These are phyloP conservation scores for Vigna unguiculata DNA, from an alignment of 306 rosid genomes.

Conservation along the genomic window DNA sequence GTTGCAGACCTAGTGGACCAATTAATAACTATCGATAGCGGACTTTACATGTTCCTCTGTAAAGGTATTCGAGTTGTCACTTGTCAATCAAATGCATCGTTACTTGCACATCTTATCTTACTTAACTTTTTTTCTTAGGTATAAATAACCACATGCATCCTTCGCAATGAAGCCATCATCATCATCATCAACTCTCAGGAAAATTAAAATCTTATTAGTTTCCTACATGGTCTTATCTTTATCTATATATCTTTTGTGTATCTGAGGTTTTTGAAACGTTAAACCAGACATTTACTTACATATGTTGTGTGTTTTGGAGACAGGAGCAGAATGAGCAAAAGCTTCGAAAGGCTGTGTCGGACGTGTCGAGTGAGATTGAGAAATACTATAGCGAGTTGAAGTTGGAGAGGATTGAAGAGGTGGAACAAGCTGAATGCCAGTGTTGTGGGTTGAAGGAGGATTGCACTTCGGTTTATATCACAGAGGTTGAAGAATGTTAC, in stretches of 20 bases:
- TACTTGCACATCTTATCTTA: slow-evolving; percentile 13
- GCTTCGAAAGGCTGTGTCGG: slow-evolving; percentile 58
- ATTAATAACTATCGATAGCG: slow-evolving; percentile 39
- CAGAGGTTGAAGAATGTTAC: slow-evolving; percentile 46
- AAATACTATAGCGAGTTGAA: slow-evolving; percentile 32
- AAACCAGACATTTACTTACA: not conserved
- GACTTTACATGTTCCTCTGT: slow-evolving; percentile 41
- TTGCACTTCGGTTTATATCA: slow-evolving; percentile 60
- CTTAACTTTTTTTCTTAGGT: slow-evolving; percentile 34
- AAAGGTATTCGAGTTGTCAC: slow-evolving; percentile 40
- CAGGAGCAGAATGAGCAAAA: slow-evolving; percentile 46
- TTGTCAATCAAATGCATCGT: slow-evolving; percentile 30
- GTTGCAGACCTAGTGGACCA: slow-evolving; percentile 52
- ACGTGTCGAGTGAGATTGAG: slow-evolving; percentile 50
- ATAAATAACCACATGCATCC: slow-evolving; percentile 12
- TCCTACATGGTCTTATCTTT: slow-evolving; percentile 45
- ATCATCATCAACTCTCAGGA: no score
- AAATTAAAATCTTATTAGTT: no score
- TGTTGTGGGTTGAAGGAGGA: slow-evolving; percentile 81
- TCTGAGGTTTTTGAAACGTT: no score
- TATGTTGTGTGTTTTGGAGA: slow-evolving; percentile 5
- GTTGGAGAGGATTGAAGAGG: slow-evolving; percentile 49
- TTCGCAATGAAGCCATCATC: slow-evolving; percentile 20
- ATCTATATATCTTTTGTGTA: no score
- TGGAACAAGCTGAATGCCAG: slow-evolving; percentile 60